These are phyloP conservation scores for Pseudocercospora macadamiae DNA, from an alignment of 2,329 filamentous ascomycete genomes.

Conservation along the genomic window DNA sequence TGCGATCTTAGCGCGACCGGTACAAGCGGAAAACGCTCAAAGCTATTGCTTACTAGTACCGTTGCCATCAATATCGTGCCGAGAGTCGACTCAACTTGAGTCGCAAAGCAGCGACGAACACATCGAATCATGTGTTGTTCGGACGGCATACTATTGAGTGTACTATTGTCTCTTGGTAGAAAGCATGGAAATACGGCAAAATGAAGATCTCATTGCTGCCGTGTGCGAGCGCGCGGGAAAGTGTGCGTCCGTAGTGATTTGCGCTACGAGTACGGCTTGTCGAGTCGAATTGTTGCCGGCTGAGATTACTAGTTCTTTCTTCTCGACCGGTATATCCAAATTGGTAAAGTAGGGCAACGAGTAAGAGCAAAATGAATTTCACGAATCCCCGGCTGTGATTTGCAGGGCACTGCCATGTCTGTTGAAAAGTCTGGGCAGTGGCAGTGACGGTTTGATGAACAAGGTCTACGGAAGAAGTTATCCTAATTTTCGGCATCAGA, in stretches of 20 bases:
- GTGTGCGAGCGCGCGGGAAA: neutral
- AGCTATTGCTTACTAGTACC: slow-evolving; percentile 3
- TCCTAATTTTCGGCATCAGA: slow-evolving; percentile 5
- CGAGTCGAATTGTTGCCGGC: no score
- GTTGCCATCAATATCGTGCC: neutral
- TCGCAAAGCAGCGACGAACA: neutral
- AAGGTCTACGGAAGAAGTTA: slow-evolving; percentile 3
- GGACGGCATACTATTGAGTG: neutral
- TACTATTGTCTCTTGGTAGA: neutral
- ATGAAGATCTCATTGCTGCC: no score
- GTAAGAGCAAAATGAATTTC: neutral
- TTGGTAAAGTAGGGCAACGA: neutral
- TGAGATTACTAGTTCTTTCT: no score
- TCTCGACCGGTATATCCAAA: neutral
- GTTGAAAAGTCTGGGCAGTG: neutral
- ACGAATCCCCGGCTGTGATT: neutral
- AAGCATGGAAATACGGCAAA: neutral
- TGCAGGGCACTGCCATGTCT: neutral
- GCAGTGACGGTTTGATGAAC: slow-evolving; percentile 1
- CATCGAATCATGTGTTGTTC: neutral
- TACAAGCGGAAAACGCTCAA: neutral
- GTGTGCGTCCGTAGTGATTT: no score
- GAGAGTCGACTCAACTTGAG: neutral
- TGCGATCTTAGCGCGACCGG: neutral
- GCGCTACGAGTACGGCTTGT: neutral